Base-by-base conservation (phyloP, 768 basidiomycete species). In the Trametes sanguinea region DNA sequence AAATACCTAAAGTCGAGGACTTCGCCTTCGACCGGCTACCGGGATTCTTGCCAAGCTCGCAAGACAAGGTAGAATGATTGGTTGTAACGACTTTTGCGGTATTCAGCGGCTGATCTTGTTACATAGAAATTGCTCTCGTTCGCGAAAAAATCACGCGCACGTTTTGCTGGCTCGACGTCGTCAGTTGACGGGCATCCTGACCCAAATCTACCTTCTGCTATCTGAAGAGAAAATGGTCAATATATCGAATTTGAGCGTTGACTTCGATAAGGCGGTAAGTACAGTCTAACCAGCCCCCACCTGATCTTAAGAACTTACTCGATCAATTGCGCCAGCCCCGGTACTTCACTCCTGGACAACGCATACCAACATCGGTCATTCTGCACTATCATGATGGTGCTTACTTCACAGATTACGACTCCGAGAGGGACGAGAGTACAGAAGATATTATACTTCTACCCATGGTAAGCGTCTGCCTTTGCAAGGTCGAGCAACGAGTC, bases 151-250 rank as follows among this genome's bases (percentile, higher is more conserved):
- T 22, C 32, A 39, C 9, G 32, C 0, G 82, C 83, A 45, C 77
- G 69, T 30, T 97, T 91, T 71, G 84, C 84, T 2, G 96, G 95
- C 3, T 95, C 93, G 3, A 98, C 95, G 0, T 96, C 94, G 7
- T 94, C 93, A n/a, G 1, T 74, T 97, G 54, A 88, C 93, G 0
- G 87, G 90, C 39, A 85, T 95, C 68, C 79, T 97, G 45, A 81
- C 85, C 46, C 94, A 98, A 51, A 85, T 96, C 16, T 98, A 97
- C 71, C 93, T 94, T 70, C 80, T 94, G 16, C 78, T 97, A 4
- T 94, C 92, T 27, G 83, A 83, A 17, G 82, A 88, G 65, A 89
- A 85, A 68, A 73, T 76, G 0, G 81, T 94, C 29, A 85, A 95
- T 69, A 81, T 82, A 2, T 76, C 78, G 6, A 76, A 75, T 27